Base-by-base conservation (phyloP, 768 basidiomycete species). In the Hericium alpestre region DNA sequence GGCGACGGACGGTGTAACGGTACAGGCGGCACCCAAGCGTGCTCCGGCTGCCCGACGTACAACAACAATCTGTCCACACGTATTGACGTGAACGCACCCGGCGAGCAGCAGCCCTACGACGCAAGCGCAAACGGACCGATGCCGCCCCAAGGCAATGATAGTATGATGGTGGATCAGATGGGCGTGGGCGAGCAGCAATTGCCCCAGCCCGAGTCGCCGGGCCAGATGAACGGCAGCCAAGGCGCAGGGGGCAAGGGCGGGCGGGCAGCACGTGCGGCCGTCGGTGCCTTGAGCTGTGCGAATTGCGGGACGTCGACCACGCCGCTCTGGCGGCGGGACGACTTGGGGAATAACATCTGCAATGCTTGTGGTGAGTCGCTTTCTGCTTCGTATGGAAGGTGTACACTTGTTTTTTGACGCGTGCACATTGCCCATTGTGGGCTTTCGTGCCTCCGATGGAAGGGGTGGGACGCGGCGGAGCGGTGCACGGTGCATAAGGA, bases 1-100 rank as follows among this genome's bases (percentile, higher is more conserved):
- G 96, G 96, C 57, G 96, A 97, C 73, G 96, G 96, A 38, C 81
- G 90, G 63, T 99, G 96, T 73, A 92, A 99, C 72, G 96, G 96
- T 62, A 94, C 91, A 12, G 96, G 96, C 65, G 96, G 96, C 54
- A 84, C 92, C 62, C 83, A 82, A 58, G 86, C 90, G 60, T 99
- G 96, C 71, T 82, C 86, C 61, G 96, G 96, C 48, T 99, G 96
- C 70, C 96, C 96, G 12, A 94, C 95, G 37, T 93, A 84, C 74
- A 99, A 97, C 76, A 99, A 99, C 67, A 79, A 79, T 54, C 73
- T 83, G 58, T 57, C 70, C 74, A 55, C 58, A 67, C 55, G 79
- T 73, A 55, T 66, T 72, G 43, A 62, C 74, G 75, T 64, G 67
- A 73, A 65, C 59, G 72, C 40, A 32, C 51, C 61, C 37, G 38